Evolutionary conservation across 2,329 filamentous ascomycete species (phyloP).

Genomic region (Trichoderma endophyticum): DNA sequence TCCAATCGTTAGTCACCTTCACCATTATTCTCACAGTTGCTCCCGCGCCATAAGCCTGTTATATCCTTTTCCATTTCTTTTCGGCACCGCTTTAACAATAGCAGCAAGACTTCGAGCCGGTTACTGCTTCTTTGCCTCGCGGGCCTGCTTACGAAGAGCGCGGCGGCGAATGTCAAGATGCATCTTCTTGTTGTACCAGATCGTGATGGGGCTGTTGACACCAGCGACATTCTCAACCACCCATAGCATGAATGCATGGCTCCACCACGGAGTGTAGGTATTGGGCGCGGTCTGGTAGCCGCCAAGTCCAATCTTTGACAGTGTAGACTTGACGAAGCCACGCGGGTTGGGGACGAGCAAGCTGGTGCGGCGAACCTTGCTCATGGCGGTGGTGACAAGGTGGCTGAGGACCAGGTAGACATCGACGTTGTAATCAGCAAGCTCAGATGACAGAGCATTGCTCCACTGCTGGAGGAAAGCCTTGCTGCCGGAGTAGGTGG

Average conservation of each 20-base stretch:
- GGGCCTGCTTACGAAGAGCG: conserved; percentile 78
- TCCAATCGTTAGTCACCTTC: not conserved
- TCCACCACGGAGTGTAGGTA: conserved; percentile 92
- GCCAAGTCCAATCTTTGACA: conserved; percentile 79
- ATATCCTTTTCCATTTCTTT: not conserved
- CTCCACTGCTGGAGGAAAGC: conserved; percentile 98
- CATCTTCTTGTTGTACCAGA: conserved; percentile 60
- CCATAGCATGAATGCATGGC: conserved; percentile 86
- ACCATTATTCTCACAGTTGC: not conserved
- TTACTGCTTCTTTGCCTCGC: conserved; percentile 69
- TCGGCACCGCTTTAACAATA: not conserved
- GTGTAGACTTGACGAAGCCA: conserved; percentile 72
- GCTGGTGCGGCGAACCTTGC: conserved; percentile 81
- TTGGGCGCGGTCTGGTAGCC: conserved; percentile 75
- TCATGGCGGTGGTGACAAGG: conserved; percentile 94
- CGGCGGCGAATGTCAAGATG: conserved; percentile 79
- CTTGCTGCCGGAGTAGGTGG: conserved; percentile 96
- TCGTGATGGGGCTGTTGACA: conserved; percentile 44
- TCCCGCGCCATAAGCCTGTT: not conserved
- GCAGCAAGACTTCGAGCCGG: not conserved
- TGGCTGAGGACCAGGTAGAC: conserved; percentile 93
- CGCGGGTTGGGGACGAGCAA: conserved; percentile 76
- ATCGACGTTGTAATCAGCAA: conserved; percentile 75
- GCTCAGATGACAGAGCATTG: conserved; percentile 76
- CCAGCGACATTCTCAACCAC: conserved; percentile 61